These are phyloP conservation scores for Plasmodium knowlesi DNA, from an alignment of 169 alveolate genomes.

Conservation along the genomic window DNA sequence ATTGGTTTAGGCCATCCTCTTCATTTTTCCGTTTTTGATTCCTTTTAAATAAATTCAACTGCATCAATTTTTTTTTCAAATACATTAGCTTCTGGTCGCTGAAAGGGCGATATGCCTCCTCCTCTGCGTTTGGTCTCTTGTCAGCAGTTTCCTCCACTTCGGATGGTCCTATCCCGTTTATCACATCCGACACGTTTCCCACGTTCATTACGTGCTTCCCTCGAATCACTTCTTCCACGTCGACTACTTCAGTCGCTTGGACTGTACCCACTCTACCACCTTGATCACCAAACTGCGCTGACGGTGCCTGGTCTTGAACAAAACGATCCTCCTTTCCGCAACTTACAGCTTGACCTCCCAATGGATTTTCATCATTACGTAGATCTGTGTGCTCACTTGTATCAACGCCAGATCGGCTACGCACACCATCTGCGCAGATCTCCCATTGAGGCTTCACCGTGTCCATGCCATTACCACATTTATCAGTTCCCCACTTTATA, in stretches of 20 bases:
- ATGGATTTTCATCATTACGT: background rate
- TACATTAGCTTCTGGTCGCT: slow-evolving; percentile 22
- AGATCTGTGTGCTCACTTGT: background rate
- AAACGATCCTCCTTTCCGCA: background rate
- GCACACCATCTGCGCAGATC: background rate
- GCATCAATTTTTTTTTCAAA: slow-evolving; percentile 32
- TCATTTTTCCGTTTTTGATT: slow-evolving; percentile 9
- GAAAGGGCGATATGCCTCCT: background rate
- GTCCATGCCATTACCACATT: background rate
- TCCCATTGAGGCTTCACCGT: background rate
- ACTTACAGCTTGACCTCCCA: background rate
- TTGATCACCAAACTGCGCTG: background rate
- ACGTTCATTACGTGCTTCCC: background rate
- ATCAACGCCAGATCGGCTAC: background rate
- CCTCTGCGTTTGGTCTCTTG: background rate
- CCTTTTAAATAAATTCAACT: slow-evolving; percentile 3
- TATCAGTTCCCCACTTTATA: background rate
- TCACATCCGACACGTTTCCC: background rate
- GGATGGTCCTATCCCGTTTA: background rate
- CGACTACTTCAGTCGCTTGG: background rate
- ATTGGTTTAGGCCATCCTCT: background rate
- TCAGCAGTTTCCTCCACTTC: background rate
- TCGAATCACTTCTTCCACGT: background rate
- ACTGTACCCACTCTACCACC: background rate
- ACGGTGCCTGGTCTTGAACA: background rate